Evolutionary conservation across 2,329 filamentous ascomycete species (phyloP), one percentile per base, ranked within the genome.

Genomic region (Biscogniauxia marginata): DNA sequence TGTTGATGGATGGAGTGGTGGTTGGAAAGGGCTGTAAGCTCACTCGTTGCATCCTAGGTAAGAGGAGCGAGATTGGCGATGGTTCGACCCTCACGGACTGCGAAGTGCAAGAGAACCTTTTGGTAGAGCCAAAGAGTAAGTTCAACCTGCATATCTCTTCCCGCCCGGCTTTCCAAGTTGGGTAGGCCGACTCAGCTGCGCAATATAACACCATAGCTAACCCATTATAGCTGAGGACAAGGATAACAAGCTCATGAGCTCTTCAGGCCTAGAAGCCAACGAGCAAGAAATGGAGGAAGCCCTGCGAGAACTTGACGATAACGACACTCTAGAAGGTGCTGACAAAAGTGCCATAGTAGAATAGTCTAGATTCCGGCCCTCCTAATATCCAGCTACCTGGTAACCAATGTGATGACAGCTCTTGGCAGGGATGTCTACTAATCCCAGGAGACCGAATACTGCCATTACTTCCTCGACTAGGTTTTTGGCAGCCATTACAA

Each of bases 1-100:
- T 98, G 49, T 77, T 98, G 19, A 97, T 98, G 91, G 93, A 98
- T 58, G 91, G 91, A 3, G 93, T 90, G 0, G 86, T 90, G 7
- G 82, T 99, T 11, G 93, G 91, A 13, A 89, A 91, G 66, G 88
- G 89, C 46, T 93, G 88, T 68, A 91, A 91, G 71, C 78, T 98
- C 51, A 95, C 90, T 1, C 90, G 90, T 20, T 97, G 93, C 68
- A 90, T 98, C 25, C 75, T 98, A 44, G 95, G 95, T 4, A 85
- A 88, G 67, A 78, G 91, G 59, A 89, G 88, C 63, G 87, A 89
- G 66, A 85, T 99, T 63, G 93, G 93, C n/a, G 90, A 91, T 48
- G 88, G 87, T 7, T 87, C 82, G 5, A 83, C 86, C n/a, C 74
- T 98, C 63, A 92, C 88, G 52, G 90, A 96, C 58, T 97, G 93